Evolutionary conservation across 2,329 filamentous ascomycete species (phyloP), one percentile per base, ranked within the genome.

Genomic region (Aureobasidium sp.): DNA sequence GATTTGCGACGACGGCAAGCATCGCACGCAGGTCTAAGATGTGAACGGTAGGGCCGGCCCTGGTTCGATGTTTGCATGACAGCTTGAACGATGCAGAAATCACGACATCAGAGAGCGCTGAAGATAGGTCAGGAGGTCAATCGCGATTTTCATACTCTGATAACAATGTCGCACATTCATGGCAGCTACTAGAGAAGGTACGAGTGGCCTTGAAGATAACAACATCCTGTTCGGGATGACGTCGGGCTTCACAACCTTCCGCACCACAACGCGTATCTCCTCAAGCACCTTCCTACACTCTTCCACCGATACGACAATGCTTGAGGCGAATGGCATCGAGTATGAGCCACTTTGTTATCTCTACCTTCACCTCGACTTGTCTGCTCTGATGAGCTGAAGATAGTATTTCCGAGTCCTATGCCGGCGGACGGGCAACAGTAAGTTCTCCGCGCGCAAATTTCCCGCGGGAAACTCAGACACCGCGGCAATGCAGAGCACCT

Each of bases 1-100:
- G 75, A 73, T 60, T 77, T 77, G 32, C 75, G 70, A 25, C 71
- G 72, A 14, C 74, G 71, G 66, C 74, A 77, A 61, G 71, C 66
- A 39, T 69, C 71, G 65, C 74, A 76, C 30, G 75, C 75, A 16
- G 74, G 74, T 21, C 75, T 69, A 63, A 73, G 73, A 65, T 76
- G 74, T 30, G 74, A 76, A 44, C 75, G 74, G 63, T 76, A 77
- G n/a, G 75, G 75, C 63, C 75, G 50, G 39, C 55, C 55, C 25
- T 42, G 32, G 8, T 53, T 53, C 10, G 49, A 30, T 3, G 49
- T 39, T 30, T 53, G 49, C 49, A 53, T 53, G 36, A 41, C 36
- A 14, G 48, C 32, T 50, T 34, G 7, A 21, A 21, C 21, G 4
- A 8, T 8, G 5, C 8, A 34, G 27, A 34, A 5, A 21, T 2